These are phyloP conservation scores for Diaporthe citri DNA, from an alignment of 2,329 filamentous ascomycete species.

Conservation along the genomic window DNA sequence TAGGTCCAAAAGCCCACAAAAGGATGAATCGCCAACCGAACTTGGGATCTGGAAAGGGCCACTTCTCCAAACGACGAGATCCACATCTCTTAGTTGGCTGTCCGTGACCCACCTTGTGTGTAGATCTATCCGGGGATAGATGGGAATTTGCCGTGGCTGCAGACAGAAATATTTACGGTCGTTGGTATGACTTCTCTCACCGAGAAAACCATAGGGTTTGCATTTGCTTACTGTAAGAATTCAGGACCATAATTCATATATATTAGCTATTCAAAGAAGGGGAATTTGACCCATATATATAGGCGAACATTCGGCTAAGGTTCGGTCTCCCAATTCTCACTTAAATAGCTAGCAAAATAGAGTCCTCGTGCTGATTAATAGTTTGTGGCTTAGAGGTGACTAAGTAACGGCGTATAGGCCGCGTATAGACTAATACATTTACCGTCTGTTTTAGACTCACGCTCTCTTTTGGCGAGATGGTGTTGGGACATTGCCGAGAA, in stretches of 20 bases:
- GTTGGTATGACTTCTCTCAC: background rate
- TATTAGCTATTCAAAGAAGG: no score
- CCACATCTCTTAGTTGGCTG: background rate
- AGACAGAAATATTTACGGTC: background rate
- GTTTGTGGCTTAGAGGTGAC: no score
- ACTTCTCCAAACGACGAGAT: background rate
- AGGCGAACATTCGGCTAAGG: no score
- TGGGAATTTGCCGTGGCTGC: background rate
- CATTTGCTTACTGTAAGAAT: background rate
- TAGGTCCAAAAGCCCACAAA: background rate
- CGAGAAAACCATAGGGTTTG: background rate
- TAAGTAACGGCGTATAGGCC: no score
- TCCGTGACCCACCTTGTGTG: background rate
- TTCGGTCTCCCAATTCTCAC: no score
- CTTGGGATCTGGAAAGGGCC: background rate
- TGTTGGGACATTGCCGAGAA: background rate
- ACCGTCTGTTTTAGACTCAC: no score
- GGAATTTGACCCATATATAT: no score
- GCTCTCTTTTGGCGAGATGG: background rate
- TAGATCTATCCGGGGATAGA: background rate
- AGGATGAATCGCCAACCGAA: background rate
- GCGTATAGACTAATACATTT: no score
- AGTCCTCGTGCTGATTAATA: no score
- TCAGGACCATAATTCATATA: no score
- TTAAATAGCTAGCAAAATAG: no score